These are phyloP conservation scores for Niebla homalea DNA, from an alignment of 495 filamentous ascomycete genomes.

Conservation along the genomic window DNA sequence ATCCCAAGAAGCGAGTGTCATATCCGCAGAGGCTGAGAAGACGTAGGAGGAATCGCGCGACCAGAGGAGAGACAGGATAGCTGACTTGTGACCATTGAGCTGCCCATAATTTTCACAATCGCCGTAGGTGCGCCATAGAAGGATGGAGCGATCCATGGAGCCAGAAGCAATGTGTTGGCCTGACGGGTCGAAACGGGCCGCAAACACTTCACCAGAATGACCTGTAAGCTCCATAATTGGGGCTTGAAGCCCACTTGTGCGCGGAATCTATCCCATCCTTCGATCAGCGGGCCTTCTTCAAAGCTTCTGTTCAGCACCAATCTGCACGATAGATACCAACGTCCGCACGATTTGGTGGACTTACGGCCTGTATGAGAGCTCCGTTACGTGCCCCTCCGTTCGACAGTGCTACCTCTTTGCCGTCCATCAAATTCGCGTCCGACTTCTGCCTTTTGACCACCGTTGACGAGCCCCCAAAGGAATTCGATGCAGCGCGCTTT, in stretches of 20 bases:
- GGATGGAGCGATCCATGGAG: constrained; percentile 87
- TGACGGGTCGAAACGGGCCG: constrained; percentile 77
- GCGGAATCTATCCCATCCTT: constrained; percentile 44
- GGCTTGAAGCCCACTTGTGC: constrained; percentile 77
- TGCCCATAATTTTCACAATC: constrained; percentile 87
- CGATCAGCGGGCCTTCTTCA: constrained; percentile 21
- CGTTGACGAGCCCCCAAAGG: constrained; percentile 65
- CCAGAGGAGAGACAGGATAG: constrained; percentile 88
- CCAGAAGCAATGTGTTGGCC: constrained; percentile 86
- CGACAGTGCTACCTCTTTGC: constrained; percentile 43
- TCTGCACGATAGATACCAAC: neutral
- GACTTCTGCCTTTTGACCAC: constrained; percentile 82
- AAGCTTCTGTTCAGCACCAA: constrained; percentile 11
- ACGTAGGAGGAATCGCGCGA: constrained; percentile 82
- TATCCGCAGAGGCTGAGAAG: constrained; percentile 89
- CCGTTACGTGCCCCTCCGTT: constrained; percentile 57
- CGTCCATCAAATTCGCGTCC: constrained; percentile 50
- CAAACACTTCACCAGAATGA: constrained; percentile 72
- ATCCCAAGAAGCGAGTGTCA: constrained; percentile 89
- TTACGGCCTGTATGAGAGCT: constrained; percentile 73
- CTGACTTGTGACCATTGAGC: constrained; percentile 76
- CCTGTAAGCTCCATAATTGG: constrained; percentile 90
- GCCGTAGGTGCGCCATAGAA: constrained; percentile 86
- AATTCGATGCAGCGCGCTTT: constrained; percentile 73
- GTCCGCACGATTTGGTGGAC: constrained; percentile 19